A percentile compares a stretch with the other conserved stretches of the same genome.
Conservation (phyloP, 176 grass and related monocot species). For the Raddia guianensis region DNA sequence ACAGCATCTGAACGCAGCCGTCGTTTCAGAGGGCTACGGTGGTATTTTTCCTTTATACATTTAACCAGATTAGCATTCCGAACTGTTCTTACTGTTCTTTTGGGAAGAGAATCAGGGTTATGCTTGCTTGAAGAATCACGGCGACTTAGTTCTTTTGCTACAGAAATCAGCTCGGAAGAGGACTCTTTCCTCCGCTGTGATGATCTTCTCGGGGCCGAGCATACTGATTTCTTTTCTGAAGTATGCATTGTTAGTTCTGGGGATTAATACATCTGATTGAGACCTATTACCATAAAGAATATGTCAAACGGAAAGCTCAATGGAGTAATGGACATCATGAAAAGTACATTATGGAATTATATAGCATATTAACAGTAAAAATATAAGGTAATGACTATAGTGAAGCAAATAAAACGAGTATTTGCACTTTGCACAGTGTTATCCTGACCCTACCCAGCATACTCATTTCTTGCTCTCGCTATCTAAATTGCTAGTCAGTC, state of each 20-base stretch:
- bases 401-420: neutral
- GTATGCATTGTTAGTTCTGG: conserved; percentile 43
- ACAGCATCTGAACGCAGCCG: conserved; percentile 38
- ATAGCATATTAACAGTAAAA: conserved; percentile 10
- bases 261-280: conserved; percentile 8
- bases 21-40: conserved; percentile 39
- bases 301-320: conserved; percentile 30
- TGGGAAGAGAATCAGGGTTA: conserved; percentile 49
- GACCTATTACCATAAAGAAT: conserved; percentile 33
- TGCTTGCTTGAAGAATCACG: conserved; percentile 46
- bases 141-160: conserved; percentile 34
- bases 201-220: conserved; percentile 52
- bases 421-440: neutral
- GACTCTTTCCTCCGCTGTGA: conserved; percentile 32
- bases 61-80: conserved; percentile 41
- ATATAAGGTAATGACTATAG: conserved; percentile 13
- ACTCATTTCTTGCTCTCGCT: neutral
- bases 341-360: neutral
- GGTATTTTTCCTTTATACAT: conserved; percentile 47
- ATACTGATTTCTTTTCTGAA: conserved; percentile 56
- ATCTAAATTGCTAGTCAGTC: neutral
- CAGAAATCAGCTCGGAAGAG: conserved; percentile 41
- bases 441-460: conserved; percentile 1
- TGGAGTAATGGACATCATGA: neutral
- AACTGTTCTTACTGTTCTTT: conserved; percentile 47